Evolutionary conservation across 441 rosid species (phyloP), one percentile per base, ranked within the genome.

Genomic region (Populus hybrid): DNA sequence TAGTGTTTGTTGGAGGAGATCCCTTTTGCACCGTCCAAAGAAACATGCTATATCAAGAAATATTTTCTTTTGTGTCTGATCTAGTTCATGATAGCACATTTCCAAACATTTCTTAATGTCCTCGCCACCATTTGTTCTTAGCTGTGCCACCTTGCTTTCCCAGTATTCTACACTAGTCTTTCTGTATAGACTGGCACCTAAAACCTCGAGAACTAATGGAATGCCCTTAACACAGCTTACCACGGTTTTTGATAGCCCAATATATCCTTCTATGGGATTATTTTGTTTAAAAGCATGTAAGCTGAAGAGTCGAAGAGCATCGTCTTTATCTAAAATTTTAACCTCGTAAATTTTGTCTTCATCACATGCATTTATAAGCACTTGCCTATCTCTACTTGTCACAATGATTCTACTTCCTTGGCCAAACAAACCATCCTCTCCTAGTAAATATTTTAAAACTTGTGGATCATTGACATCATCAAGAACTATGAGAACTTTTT

Each of bases 21-120:
- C 46, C 61, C 23, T 61, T 28, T 59, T 23, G 24, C 42, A 28
- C 18, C 34, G 23, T 11, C 66, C 69, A 23, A 74, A 74, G 72
- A 69, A 74, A 50, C 82, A 79, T 24, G 82, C 78, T 10, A 74
- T 26, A 21, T 79, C 82, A 38, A 79, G 66, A 74, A 79, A 79
- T 16, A 79, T 57, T 18, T 74, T 21, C 26, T 69, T 18, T 32
- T 74, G 57, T 14, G 61, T 11, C 3, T 11, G n/a, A 24, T 61
- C 70, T 34, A 79, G 57, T 24, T 68, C 78, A 69, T 79, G 38
- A 38, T 23, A 79, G 24, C 78, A 74, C 1, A 61, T 40, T 65
- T 32, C 50, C 21, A 79, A 23, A 23, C 75, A 23, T 1, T 69
- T 32, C 8, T 36, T 0, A 42, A 79, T 40, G 10, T 36, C 34